Conservation (phyloP, 2,329 filamentous ascomycete genomes). For the Moelleriella libera region DNA sequence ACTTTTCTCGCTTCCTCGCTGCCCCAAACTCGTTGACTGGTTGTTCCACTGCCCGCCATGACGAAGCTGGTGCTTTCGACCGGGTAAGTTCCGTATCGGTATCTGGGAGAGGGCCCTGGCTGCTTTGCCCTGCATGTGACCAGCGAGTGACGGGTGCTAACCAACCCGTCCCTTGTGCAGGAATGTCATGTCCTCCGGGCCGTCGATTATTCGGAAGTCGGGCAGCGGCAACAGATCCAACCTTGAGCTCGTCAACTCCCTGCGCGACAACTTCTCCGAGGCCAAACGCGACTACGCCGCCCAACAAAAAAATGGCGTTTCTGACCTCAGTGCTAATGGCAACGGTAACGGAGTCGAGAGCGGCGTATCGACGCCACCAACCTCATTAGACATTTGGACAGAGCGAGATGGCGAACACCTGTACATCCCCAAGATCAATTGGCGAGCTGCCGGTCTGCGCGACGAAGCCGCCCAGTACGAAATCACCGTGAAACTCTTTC, state of each 20-base stretch:
- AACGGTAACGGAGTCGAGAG: constrained; percentile 20
- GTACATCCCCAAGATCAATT: constrained; percentile 68
- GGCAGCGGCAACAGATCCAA: constrained; percentile 67
- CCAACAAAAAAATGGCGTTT: constrained; percentile 15
- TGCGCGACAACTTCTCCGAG: constrained; percentile 69
- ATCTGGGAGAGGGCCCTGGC: background rate
- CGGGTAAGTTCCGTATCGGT: constrained; percentile 43
- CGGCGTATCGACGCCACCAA: constrained; percentile 10
- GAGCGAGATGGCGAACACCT: constrained; percentile 43
- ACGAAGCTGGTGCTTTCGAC: constrained; percentile 79
- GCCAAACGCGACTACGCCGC: constrained; percentile 49
- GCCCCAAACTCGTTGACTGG: background rate
- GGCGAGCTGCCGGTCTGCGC: constrained; percentile 52
- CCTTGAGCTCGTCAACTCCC: constrained; percentile 77
- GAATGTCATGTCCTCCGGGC: constrained; percentile 76
- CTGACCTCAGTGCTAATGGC: constrained; percentile 8
- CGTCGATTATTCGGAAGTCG: constrained; percentile 70
- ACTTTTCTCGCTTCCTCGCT: background rate
- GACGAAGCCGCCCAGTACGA: constrained; percentile 83
- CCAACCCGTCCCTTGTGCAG: constrained; percentile 16
- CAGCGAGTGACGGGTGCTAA: background rate
- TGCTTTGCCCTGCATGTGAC: constrained; percentile 3
- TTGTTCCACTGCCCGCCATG: constrained; percentile 22
- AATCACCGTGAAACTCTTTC: constrained; percentile 92
- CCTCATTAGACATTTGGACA: constrained; percentile 49